Evolutionary conservation across 2,329 filamentous ascomycete genomes (phyloP).

Genomic region (Xylariaceae sp.): DNA sequence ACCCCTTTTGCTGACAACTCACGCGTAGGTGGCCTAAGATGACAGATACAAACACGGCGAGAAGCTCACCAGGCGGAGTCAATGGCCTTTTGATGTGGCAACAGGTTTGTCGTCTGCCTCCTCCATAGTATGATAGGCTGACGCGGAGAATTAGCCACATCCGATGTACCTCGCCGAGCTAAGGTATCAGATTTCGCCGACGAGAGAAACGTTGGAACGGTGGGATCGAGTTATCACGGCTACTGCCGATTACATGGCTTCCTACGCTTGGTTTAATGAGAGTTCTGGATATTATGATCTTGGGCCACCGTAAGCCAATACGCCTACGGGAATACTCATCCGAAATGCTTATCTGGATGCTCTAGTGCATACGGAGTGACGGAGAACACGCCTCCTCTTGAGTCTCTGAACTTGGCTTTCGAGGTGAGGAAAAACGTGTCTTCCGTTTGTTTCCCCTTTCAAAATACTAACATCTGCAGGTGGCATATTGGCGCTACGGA

Average conservation of each 20-base stretch:
- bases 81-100: constrained; percentile 51
- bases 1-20: not conserved
- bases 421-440: constrained; percentile 37
- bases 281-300: constrained; percentile 35
- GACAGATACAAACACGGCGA: constrained; percentile 42
- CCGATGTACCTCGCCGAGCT: constrained; percentile 32
- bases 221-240: constrained; percentile 28
- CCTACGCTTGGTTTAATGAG: constrained; percentile 30
- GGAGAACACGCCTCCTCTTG: constrained; percentile 46
- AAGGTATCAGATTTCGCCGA: constrained; percentile 28
- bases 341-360: not conserved
- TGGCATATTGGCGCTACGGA: constrained; percentile 49
- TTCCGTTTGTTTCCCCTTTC: too few species aligned
- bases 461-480: not conserved
- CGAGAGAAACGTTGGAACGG: constrained; percentile 20
- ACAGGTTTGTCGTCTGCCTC: constrained; percentile 20
- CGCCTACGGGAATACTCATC: not conserved
- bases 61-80: constrained; percentile 46
- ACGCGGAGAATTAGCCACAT: constrained; percentile 36
- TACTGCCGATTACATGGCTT: constrained; percentile 30
- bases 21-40: constrained; percentile 42
- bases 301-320: constrained; percentile 37
- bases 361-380: constrained; percentile 43
- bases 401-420: constrained; percentile 45
- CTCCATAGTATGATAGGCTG: not conserved